Conservation (phyloP, 1,284 basidiomycete species). For the Butyriboletus appendiculatus region DNA sequence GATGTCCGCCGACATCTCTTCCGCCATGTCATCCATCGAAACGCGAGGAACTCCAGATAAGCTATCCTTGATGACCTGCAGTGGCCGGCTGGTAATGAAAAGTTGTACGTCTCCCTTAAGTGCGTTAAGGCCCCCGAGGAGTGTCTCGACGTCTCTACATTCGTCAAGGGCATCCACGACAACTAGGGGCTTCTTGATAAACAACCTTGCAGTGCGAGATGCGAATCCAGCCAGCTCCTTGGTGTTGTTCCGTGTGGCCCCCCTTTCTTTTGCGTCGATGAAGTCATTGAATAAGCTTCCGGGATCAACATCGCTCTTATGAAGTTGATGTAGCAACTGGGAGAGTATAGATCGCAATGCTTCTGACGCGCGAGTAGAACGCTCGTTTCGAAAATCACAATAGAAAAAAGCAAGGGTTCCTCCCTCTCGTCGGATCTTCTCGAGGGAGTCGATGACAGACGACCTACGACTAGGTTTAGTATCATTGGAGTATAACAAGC, state of each 20-base stretch:
- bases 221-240: background rate
- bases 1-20: background rate
- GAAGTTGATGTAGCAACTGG: background rate
- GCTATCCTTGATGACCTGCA: background rate
- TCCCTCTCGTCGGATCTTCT: too few species aligned
- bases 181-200: background rate
- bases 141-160: background rate
- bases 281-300: background rate
- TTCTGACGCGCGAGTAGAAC: too few species aligned
- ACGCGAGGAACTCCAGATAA: background rate
- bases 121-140: background rate
- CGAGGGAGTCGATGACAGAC: background rate
- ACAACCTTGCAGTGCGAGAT: background rate
- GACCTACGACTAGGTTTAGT: background rate
- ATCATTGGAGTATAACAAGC: too few species aligned
- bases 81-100: background rate
- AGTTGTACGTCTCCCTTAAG: background rate
- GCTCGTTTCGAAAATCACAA: too few species aligned
- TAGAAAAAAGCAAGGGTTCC: background rate
- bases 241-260: background rate
- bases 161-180: constrained; percentile 7
- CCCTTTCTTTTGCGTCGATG: background rate
- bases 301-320: background rate
- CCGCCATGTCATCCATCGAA: background rate
- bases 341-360: background rate